Conservation (phyloP, 768 basidiomycete genomes). For the Megacollybia marginata region DNA sequence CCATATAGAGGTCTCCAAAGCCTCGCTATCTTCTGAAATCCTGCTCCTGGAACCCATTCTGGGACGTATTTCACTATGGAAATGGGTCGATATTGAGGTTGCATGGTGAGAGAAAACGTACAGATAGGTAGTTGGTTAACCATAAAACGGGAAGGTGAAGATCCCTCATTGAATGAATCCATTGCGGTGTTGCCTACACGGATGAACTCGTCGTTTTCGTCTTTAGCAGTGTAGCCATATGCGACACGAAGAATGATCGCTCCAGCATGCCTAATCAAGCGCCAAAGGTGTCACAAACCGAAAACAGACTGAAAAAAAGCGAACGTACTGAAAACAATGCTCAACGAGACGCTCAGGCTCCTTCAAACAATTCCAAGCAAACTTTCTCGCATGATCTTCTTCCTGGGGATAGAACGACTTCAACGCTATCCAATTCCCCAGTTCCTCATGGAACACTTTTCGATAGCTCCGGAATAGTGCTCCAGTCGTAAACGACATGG, state of each 20-base stretch:
- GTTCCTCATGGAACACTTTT: background rate
- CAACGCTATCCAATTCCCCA: too few relatives aligned
- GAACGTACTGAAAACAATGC: background rate
- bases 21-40: too few relatives aligned
- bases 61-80: too few relatives aligned
- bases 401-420: too few relatives aligned
- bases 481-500: too few relatives aligned
- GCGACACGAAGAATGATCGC: slow-evolving; percentile 16
- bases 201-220: slow-evolving; percentile 17
- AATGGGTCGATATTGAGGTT: background rate
- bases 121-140: too few relatives aligned
- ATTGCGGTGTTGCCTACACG: slow-evolving; percentile 13
- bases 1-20: slow-evolving; percentile 19
- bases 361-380: background rate
- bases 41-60: too few relatives aligned
- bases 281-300: too few relatives aligned
- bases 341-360: background rate
- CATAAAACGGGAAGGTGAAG: slow-evolving; percentile 13
- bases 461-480: background rate
- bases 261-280: slow-evolving; percentile 14
- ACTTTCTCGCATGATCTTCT: background rate
- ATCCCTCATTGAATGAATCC: slow-evolving; percentile 8
- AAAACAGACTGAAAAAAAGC: too few relatives aligned
- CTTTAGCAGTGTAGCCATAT: slow-evolving; percentile 19
- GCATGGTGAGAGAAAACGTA: slow-evolving; percentile 6